phyloP scores from a whole-genome alignment of 2,329 filamentous ascomycete species.

The Verticillium nubilum region DNA sequence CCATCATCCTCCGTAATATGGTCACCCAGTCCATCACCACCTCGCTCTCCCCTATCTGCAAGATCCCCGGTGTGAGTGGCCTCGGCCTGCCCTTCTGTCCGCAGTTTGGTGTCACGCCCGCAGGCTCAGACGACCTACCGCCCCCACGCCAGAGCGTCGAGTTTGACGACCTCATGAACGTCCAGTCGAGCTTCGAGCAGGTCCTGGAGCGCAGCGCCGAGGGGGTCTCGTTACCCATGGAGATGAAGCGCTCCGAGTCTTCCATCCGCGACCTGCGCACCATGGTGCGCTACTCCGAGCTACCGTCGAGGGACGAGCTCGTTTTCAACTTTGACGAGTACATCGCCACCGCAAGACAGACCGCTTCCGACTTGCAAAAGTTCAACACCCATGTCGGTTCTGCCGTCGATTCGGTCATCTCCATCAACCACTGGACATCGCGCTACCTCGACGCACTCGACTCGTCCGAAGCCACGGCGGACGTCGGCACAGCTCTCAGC shows the following conservation, averaged over 20 bases:
- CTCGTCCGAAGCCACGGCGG: conserved; percentile 19
- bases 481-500: conserved; percentile 21
- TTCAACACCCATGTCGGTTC: conserved; percentile 75
- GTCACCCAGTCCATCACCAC: conserved; percentile 54
- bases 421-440: conserved; percentile 71
- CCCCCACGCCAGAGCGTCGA: conserved; percentile 39
- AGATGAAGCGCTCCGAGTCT: conserved; percentile 73
- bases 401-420: conserved; percentile 68
- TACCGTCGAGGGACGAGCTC: conserved; percentile 65
- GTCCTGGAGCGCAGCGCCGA: conserved; percentile 64
- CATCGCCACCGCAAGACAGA: conserved; percentile 60
- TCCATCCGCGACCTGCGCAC: conserved; percentile 70
- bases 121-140: conserved; percentile 14
- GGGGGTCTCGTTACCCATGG: conserved; percentile 63
- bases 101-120: conserved; percentile 9
- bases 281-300: conserved; percentile 63
- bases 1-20: conserved; percentile 57
- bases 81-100: conserved; percentile 62
- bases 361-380: conserved; percentile 60
- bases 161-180: conserved; percentile 69
- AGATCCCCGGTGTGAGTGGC: conserved; percentile 58
- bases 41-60: conserved; percentile 64
- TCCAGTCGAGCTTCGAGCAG: conserved; percentile 72
- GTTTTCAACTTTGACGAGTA: conserved; percentile 73
- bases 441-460: conserved; percentile 60